Percentiles rank a stretch among this genome's conserved stretches.
These are phyloP conservation scores for Mallotus repandus DNA, from an alignment of 441 rosid genomes.

Conservation along the genomic window DNA sequence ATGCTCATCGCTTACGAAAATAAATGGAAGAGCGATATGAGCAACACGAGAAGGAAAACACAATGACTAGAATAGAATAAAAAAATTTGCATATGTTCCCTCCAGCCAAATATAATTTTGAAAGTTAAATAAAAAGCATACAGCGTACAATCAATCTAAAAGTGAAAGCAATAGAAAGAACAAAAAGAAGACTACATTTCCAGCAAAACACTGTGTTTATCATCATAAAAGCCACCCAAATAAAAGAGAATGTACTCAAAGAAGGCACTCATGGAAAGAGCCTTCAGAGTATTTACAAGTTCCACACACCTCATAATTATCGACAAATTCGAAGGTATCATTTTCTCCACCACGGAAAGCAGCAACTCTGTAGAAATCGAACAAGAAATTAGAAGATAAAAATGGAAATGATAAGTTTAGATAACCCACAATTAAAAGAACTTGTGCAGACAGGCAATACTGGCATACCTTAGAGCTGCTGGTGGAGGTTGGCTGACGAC, in stretches of 20 bases:
- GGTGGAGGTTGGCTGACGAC: slow-evolving; percentile 20
- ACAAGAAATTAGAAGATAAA: slow-evolving; percentile 1
- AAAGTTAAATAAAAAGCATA: slow-evolving; percentile 4
- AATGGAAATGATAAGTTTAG: slow-evolving; percentile 1
- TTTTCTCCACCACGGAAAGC: slow-evolving; percentile 69
- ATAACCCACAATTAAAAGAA: background rate
- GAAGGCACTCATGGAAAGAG: slow-evolving; percentile 22
- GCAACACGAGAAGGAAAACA: slow-evolving; percentile 1
- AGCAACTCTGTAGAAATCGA: slow-evolving; percentile 49
- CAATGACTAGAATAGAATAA: slow-evolving; percentile 13
- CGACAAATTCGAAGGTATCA: slow-evolving; percentile 38
- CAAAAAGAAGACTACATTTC: slow-evolving; percentile 5
- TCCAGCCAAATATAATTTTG: slow-evolving; percentile 11
- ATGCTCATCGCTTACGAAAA: background rate
- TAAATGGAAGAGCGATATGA: background rate
- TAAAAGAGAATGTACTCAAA: slow-evolving; percentile 18
- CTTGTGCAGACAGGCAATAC: background rate
- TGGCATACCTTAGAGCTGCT: slow-evolving; percentile 38
- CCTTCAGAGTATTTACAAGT: slow-evolving; percentile 43
- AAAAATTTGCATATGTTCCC: slow-evolving; percentile 22
- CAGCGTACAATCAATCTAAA: background rate
- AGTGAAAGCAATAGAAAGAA: background rate
- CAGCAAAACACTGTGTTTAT: slow-evolving; percentile 10
- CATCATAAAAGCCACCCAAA: slow-evolving; percentile 26
- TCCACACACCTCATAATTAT: slow-evolving; percentile 24